A percentile compares a stretch with the other conserved stretches of the same genome.
phyloP scores from a whole-genome alignment of 2,329 filamentous ascomycete genomes.

The Zymoseptoria tritici region DNA sequence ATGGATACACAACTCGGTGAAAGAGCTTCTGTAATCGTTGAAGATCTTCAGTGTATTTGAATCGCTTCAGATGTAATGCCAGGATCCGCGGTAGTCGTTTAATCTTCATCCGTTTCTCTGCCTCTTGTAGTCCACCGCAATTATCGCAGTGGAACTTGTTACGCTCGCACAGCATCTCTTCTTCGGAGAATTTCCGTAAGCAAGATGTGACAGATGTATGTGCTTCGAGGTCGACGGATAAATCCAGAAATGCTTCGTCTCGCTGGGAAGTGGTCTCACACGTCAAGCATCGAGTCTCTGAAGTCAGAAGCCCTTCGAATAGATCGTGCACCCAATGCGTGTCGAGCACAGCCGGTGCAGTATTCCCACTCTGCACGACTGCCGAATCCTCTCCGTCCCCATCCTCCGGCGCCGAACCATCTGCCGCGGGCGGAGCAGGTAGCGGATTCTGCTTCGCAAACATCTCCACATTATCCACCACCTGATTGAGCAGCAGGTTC shows the following conservation, averaged over 20 bases:
- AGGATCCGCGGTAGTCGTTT: constrained; percentile 87
- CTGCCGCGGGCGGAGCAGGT: constrained; percentile 13
- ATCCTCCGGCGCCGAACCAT: constrained; percentile 22
- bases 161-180: constrained; percentile 95
- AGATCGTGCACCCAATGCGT: constrained; percentile 88
- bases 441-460: constrained; percentile 60
- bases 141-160: constrained; percentile 99
- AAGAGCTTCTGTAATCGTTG: constrained; percentile 93
- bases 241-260: constrained; percentile 90
- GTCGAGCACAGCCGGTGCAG: constrained; percentile 25
- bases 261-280: constrained; percentile 93
- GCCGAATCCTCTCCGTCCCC: constrained; percentile 6
- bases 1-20: constrained; percentile 93
- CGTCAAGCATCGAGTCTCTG: constrained; percentile 91
- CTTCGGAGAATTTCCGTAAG: constrained; percentile 88
- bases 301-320: constrained; percentile 89
- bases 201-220: constrained; percentile 96
- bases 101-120: constrained; percentile 98
- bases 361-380: constrained; percentile 12
- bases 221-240: constrained; percentile 92
- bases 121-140: constrained; percentile 91
- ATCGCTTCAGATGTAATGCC: constrained; percentile 88
- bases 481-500: constrained; percentile 88
- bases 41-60: constrained; percentile 96
- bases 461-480: constrained; percentile 89